Evolutionary conservation across 495 filamentous ascomycete genomes (phyloP), one percentile per base, ranked within the genome.

Genomic region (Rusavskia elegans): DNA sequence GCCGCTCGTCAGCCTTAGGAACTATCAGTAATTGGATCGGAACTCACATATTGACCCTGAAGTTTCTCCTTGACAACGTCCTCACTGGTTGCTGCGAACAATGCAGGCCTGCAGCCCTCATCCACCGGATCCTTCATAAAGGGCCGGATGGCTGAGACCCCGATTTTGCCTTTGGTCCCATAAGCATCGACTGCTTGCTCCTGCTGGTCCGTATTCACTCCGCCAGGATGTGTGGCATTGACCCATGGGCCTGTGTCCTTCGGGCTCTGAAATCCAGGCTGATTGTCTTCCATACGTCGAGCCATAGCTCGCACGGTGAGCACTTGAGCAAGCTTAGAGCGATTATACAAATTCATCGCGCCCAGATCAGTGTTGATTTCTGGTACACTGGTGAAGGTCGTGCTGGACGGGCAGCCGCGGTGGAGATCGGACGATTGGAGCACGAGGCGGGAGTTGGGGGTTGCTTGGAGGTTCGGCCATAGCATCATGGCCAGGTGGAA

Each of bases 291-390:
- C 37, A 67, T 65, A 0, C 59, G 50, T 14, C 63, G 54, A 0
- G 64, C 62, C 0, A 76, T 51, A 0, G 64, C 64, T 1, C 61
- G 59, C 7, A 66, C 56, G 39, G 79, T 69, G 8, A 80, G 59
- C 23, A 81, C 67, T 46, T 76, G 63, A 0, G 76, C 80, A 13
- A 80, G 66, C 59, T 81, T 81, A 2, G 66, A 68, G 42, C 79
- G 62, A 20, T 63, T 66, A 62, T 82, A 80, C 42, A 79, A 65
- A 29, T 71, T 66, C 10, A 66, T 66, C 4, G 74, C 63, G 0
- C 77, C 78, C 44, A 80, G 60, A 32, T 73, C 69, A 7, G 58
- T 63, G 57, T 80, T 81, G 49, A 82, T 74, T 57, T 81, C 77
- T 1, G 65, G 65, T 5, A 77, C 45, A 37, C 61, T 63, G 11